Evolutionary conservation across 2,329 filamentous ascomycete genomes (phyloP), one percentile per base, ranked within the genome.

Genomic region (Phyllosticta citrichinensis): DNA sequence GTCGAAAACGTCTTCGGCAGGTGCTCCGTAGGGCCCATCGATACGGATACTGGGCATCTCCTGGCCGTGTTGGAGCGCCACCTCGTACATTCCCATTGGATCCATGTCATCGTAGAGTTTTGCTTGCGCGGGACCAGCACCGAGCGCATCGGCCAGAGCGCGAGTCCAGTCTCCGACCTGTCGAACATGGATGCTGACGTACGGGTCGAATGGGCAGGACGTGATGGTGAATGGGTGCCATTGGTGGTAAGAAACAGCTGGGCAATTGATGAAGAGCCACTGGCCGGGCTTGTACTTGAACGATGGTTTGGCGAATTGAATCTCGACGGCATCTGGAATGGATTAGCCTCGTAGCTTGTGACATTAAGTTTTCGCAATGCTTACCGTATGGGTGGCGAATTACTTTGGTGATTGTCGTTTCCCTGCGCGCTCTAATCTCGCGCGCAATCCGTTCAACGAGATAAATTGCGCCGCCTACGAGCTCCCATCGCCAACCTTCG

Each of bases 221-320:
- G 94, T 99, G 75, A 99, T 97, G 70, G 94, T 99, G 73, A 97
- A 99, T 1, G 61, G 94, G 76, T 99, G 94, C 94, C 94, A 99
- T 78, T 99, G 91, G 71, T 91, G 87, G 68, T 81, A 84, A 65
- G 91, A 96, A 59, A 99, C 85, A 6, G 89, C 87, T 0, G 94
- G 94, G 24, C 96, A 87, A 74, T 97, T 93, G 63, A 99, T 81
- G 80, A 97, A 97, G 47, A 97, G 85, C 92, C 93, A 99, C 77
- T 99, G 94, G 33, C 94, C 94, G 14, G 94, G 88, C 82, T 96
- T 97, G 84, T 99, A 99, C 71, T 86, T 90, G 87, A 99, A 96
- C 62, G 88, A 94, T 5, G 93, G 90, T 79, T 99, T 99, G 73
- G 83, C 83, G 78, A 99, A 97, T 73, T 99, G 94, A 64, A 99